A percentile compares a stretch with the other conserved stretches of the same genome.
phyloP scores from a whole-genome alignment of 2,329 filamentous ascomycete species.

The Alternaria postmessia region DNA sequence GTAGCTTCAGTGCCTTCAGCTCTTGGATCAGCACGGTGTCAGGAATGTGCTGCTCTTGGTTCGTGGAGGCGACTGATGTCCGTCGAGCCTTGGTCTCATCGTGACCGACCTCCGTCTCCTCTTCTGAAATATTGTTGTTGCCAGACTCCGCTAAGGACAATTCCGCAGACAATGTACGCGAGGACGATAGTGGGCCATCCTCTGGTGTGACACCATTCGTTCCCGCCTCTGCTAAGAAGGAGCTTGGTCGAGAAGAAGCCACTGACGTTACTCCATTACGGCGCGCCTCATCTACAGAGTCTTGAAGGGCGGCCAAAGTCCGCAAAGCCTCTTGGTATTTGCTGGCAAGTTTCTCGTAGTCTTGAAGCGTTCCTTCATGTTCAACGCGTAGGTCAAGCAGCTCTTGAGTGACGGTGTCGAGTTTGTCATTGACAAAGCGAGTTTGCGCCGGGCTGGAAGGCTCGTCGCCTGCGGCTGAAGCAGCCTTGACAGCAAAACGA shows the following conservation, averaged over 20 bases:
- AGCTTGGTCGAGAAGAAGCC: slow-evolving; percentile 71
- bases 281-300: slow-evolving; percentile 79
- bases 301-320: slow-evolving; percentile 83
- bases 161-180: slow-evolving; percentile 92
- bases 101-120: slow-evolving; percentile 63
- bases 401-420: slow-evolving; percentile 90
- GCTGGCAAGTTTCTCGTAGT: slow-evolving; percentile 80
- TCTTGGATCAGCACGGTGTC: slow-evolving; percentile 59
- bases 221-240: slow-evolving; percentile 84
- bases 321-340: slow-evolving; percentile 93
- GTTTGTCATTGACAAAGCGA: slow-evolving; percentile 88
- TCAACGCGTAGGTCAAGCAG: slow-evolving; percentile 89
- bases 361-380: slow-evolving; percentile 82
- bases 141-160: slow-evolving; percentile 82
- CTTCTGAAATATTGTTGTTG: slow-evolving; percentile 42
- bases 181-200: slow-evolving; percentile 75
- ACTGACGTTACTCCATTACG: slow-evolving; percentile 62
- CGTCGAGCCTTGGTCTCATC: slow-evolving; percentile 64
- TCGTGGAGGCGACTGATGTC: slow-evolving; percentile 30
- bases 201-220: slow-evolving; percentile 73
- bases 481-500: slow-evolving; percentile 19
- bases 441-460: slow-evolving; percentile 79
- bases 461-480: slow-evolving; percentile 50
- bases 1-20: slow-evolving; percentile 72
- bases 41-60: slow-evolving; percentile 21